Evolutionary conservation across 768 basidiomycete genomes (phyloP), one percentile per base, ranked within the genome.

Genomic region (Tylopilus subfusipes): DNA sequence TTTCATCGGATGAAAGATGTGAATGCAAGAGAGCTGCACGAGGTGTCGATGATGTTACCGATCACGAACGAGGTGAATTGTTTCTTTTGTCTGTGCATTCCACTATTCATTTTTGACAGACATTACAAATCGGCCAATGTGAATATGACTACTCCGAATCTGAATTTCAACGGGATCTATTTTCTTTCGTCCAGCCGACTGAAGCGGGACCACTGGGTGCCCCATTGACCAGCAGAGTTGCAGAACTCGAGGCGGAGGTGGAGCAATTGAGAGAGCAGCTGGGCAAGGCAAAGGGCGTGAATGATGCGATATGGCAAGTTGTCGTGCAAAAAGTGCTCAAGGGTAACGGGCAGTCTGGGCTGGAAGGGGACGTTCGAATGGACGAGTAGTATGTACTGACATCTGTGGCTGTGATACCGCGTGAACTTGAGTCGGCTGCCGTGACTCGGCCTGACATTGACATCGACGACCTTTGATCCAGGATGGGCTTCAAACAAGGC

Each of bases 241-340:
- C 77, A 16, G 82, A 86, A 61, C 81, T 96, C 1, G 87, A 93
- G 69, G 70, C 74, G 3, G 92, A 97, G 69, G 79, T 93, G 9
- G 76, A 76, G 47, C 72, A 69, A 24, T 69, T 96, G 53, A 81
- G 78, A 43, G 80, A 82, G 43, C 86, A 93, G 56, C 74, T 98
- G 7, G 82, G 82, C 25, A 86, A 84, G 66, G 95, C 95, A 5
- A 92, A 93, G 65, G 83, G 86, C n/a, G 78, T 97, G 55, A 98
- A 97, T 62, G 93, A 97, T 64, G 78, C 81, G 49, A 96, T 97
- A 87, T 97, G 95, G 95, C 87, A 90, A 59, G 82, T 79, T 3
- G 81, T 93, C 1, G 88, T 95, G 27, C 84, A 88, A 59, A 79
- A 73, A 42, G 71, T 85, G 14, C 72, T 87, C 3, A 66, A 69